Conservation (phyloP, 768 basidiomycete genomes). For the Suillus alpinus region DNA sequence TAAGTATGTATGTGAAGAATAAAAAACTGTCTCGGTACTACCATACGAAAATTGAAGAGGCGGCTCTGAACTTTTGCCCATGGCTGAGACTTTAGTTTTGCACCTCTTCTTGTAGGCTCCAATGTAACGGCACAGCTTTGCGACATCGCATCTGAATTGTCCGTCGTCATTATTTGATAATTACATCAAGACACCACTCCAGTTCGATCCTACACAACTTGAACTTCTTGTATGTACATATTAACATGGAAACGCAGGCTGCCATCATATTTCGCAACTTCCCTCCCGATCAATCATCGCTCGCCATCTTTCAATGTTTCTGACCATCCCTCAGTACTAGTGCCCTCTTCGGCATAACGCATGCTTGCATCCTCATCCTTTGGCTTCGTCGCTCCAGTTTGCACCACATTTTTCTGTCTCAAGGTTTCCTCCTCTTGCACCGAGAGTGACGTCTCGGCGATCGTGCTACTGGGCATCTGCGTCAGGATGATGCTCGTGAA, state of each 20-base stretch:
- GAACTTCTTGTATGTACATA: background rate
- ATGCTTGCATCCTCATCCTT: background rate
- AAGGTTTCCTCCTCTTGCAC: background rate
- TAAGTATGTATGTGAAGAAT: no score
- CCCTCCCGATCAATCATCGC: background rate
- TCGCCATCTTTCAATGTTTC: background rate
- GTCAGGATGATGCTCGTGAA: background rate
- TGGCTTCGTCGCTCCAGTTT: background rate
- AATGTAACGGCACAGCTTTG: no score
- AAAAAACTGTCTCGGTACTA: no score
- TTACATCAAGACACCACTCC: background rate
- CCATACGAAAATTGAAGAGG: no score
- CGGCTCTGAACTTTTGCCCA: no score
- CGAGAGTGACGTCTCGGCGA: background rate
- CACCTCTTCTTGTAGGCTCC: no score
- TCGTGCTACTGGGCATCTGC: background rate
- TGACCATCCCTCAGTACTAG: background rate
- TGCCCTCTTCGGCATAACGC: background rate
- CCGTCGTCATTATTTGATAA: background rate
- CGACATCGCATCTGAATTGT: no score
- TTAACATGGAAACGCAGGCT: background rate
- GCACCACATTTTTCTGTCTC: background rate
- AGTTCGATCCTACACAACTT: background rate
- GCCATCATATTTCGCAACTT: background rate
- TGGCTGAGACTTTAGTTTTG: no score